A percentile compares a stretch with the other conserved stretches of the same genome.
Evolutionary conservation across 352 stramenopile species (phyloP).

Genomic region (Elongisporangium undulatum): DNA sequence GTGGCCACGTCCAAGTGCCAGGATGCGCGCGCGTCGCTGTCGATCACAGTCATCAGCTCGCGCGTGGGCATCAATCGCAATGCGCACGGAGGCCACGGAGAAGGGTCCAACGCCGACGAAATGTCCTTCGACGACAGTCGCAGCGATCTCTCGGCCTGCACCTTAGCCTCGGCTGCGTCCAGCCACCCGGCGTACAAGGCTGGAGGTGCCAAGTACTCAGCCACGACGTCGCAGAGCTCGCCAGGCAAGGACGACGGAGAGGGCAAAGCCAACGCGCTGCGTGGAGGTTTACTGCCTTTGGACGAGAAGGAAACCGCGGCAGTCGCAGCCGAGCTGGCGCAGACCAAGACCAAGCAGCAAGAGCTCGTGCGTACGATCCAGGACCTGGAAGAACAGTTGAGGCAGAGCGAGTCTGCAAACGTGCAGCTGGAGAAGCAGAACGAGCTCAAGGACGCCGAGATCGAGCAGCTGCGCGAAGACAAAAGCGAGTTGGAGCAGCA

Average conservation of each 20-base stretch:
- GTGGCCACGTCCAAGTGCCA: constrained; percentile 57
- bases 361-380: constrained; percentile 42
- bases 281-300: constrained; percentile 4
- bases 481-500: constrained; percentile 26
- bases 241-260: constrained; percentile 12
- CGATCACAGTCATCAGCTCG: constrained; percentile 51
- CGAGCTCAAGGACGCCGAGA: constrained; percentile 38
- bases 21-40: constrained; percentile 54
- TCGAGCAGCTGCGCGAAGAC: constrained; percentile 34
- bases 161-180: constrained; percentile 40
- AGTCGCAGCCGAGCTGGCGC: constrained; percentile 2
- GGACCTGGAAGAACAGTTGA: constrained; percentile 46
- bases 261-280: constrained; percentile 7
- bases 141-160: constrained; percentile 62
- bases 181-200: constrained; percentile 4
- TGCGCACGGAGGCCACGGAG: constrained; percentile 3
- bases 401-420: constrained; percentile 48
- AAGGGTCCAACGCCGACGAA: constrained; percentile 21
- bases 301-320: constrained; percentile 13
- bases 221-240: constrained; percentile 11
- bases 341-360: constrained; percentile 16
- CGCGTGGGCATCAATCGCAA: constrained; percentile 25
- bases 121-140: constrained; percentile 47
- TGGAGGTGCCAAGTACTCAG: constrained; percentile 4
- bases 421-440: constrained; percentile 47